Evolutionary conservation across 2,329 filamentous ascomycete species (phyloP).

Genomic region (Pestalotiopsis sp.): DNA sequence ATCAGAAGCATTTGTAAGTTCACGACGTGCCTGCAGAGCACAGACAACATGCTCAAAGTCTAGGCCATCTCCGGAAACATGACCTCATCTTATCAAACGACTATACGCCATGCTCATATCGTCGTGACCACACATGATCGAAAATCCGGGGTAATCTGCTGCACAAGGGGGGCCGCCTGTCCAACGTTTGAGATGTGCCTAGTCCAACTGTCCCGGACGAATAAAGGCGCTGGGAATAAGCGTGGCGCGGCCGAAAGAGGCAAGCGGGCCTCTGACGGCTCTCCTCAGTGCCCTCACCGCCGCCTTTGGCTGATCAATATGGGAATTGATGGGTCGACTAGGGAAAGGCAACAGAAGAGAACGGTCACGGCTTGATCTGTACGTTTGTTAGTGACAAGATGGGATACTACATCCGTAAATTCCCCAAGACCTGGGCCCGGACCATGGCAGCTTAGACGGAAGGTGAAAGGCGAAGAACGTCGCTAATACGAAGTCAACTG

Average conservation of each 20-base stretch:
- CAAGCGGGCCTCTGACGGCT: conserved; percentile 11
- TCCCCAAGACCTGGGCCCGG: neutral
- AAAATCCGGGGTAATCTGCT: neutral
- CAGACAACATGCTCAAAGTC: too few relatives aligned
- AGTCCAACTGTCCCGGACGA: neutral
- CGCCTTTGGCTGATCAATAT: neutral
- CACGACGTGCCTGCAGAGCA: too few relatives aligned
- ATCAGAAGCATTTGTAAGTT: too few relatives aligned
- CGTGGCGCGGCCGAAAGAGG: conserved; percentile 3
- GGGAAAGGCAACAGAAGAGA: neutral
- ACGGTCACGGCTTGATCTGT: neutral
- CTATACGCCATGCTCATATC: neutral
- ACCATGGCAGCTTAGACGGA: conserved; percentile 4
- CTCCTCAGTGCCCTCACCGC: neutral
- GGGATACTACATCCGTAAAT: neutral
- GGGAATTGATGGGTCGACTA: neutral
- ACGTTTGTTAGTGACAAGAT: neutral
- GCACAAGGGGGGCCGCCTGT: neutral
- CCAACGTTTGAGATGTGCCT: neutral
- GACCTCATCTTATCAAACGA: neutral
- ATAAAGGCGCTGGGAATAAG: neutral
- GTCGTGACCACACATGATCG: neutral
- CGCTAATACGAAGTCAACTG: too few relatives aligned
- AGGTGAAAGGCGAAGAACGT: neutral
- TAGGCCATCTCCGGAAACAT: too few relatives aligned